A percentile compares a stretch with the other conserved stretches of the same genome.
phyloP scores from a whole-genome alignment of 1,284 basidiomycete genomes.

The Thelephora terrestris region DNA sequence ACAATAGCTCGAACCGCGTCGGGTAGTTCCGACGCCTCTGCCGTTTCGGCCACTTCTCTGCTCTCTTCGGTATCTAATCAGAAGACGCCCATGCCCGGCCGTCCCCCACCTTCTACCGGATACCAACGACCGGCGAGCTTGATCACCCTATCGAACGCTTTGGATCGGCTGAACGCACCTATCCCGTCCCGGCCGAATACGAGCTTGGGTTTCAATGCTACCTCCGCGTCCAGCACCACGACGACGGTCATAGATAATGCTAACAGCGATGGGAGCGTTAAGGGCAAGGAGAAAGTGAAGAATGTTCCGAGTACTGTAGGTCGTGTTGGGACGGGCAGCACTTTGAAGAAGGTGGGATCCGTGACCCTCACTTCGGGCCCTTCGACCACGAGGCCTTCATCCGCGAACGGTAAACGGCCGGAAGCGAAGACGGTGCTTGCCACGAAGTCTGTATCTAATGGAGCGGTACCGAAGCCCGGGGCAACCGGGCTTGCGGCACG shows the following conservation, averaged over 20 bases:
- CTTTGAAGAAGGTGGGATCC: not conserved
- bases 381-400: slow-evolving; percentile 1
- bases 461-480: not conserved
- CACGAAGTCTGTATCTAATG: not conserved
- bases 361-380: too few relatives aligned
- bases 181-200: slow-evolving; percentile 52
- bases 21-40: too few relatives aligned
- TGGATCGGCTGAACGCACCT: slow-evolving; percentile 52
- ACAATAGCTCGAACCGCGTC: not conserved
- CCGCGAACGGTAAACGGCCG: not conserved
- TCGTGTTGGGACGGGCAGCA: not conserved
- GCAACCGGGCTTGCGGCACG: slow-evolving; percentile 1
- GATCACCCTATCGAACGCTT: slow-evolving; percentile 44
- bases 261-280: not conserved
- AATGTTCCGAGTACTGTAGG: not conserved
- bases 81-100: not conserved
- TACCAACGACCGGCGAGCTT: slow-evolving; percentile 14
- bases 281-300: slow-evolving; percentile 3
- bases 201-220: slow-evolving; percentile 47
- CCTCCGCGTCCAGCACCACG: not conserved
- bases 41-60: too few relatives aligned
- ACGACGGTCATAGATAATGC: slow-evolving; percentile 4
- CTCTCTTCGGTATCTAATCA: too few relatives aligned
- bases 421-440: not conserved
- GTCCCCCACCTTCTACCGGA: not conserved